Conservation (phyloP, 345 rosid species). For the Eutrema yunnanense region DNA sequence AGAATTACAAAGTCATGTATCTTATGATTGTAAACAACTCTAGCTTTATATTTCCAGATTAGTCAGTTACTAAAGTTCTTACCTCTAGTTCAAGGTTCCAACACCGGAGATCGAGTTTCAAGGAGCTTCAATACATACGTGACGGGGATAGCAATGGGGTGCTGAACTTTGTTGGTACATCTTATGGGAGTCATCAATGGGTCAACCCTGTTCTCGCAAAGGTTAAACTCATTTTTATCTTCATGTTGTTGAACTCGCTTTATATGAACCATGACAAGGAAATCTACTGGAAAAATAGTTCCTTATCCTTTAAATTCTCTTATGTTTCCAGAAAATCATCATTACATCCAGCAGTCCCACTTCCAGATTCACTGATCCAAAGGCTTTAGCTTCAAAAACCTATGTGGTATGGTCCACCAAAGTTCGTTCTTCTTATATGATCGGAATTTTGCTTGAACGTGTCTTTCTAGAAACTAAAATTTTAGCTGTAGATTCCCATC, state of each 20-base stretch:
- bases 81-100: slow-evolving; percentile 52
- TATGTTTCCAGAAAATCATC: slow-evolving; percentile 50
- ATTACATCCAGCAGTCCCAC: slow-evolving; percentile 78
- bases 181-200: slow-evolving; percentile 92
- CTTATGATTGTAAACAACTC: neutral
- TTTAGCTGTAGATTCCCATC: neutral
- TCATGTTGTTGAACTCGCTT: neutral
- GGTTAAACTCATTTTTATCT: slow-evolving; percentile 38
- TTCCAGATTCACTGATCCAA: slow-evolving; percentile 84
- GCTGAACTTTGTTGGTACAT: slow-evolving; percentile 78
- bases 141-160: slow-evolving; percentile 99
- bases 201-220: slow-evolving; percentile 88
- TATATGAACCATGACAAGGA: neutral
- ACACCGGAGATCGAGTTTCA: slow-evolving; percentile 82
- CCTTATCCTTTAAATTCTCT: slow-evolving; percentile 3
- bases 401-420: slow-evolving; percentile 52
- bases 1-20: slow-evolving; percentile 11
- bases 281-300: neutral
- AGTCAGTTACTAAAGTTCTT: neutral
- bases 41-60: neutral
- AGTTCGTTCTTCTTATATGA: neutral
- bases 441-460: neutral
- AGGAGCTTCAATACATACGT: slow-evolving; percentile 93
- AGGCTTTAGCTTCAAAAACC: slow-evolving; percentile 74
- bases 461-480: neutral